These are phyloP conservation scores for Suillus tomentosus DNA, from an alignment of 768 basidiomycete genomes.

Conservation along the genomic window DNA sequence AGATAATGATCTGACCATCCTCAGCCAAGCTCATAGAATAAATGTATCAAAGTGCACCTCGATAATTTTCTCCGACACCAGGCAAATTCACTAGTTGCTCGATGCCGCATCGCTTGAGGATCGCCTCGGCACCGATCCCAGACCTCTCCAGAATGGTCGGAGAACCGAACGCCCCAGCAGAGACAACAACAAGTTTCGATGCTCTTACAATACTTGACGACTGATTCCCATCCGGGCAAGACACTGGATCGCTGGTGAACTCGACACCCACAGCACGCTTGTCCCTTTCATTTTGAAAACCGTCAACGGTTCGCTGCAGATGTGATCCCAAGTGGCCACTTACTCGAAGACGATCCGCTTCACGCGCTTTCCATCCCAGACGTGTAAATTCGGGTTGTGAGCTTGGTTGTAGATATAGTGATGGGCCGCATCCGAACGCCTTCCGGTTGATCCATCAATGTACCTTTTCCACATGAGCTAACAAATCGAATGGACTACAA, in stretches of 20 bases:
- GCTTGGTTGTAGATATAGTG: neutral
- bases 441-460: constrained; percentile 51
- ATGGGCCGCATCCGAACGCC: constrained; percentile 54
- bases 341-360: neutral
- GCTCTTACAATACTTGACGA: constrained; percentile 35
- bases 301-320: neutral
- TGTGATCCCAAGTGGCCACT: neutral
- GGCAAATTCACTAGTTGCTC: constrained; percentile 49
- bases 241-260: constrained; percentile 39
- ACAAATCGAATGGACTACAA: too few species aligned
- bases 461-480: constrained; percentile 41
- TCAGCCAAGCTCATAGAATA: neutral
- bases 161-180: constrained; percentile 57
- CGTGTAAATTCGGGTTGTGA: neutral
- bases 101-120: neutral
- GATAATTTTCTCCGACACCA: constrained; percentile 74
- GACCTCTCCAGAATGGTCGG: constrained; percentile 60
- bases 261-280: constrained; percentile 38
- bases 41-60: constrained; percentile 36
- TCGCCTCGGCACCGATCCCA: constrained; percentile 33
- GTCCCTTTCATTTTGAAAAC: neutral
- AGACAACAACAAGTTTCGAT: constrained; percentile 48
- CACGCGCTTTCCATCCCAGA: neutral
- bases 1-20: constrained; percentile 32
- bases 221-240: constrained; percentile 24